Evolutionary conservation across 1,284 basidiomycete species (phyloP).

Genomic region (Ceratobasidium sp.): DNA sequence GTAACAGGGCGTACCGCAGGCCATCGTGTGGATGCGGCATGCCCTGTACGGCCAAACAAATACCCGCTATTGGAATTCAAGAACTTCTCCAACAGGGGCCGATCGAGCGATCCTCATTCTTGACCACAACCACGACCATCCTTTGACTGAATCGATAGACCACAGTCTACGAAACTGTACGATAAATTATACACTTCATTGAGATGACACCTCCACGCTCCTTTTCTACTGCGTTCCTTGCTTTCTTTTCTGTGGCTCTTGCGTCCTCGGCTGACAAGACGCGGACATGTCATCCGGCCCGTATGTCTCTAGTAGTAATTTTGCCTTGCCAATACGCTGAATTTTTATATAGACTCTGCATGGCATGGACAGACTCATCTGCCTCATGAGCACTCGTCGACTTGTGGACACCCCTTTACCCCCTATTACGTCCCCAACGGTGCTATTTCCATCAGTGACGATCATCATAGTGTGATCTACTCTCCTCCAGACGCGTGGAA

Average conservation of each 20-base stretch:
- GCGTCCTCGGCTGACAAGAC: not conserved
- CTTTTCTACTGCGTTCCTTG: not conserved
- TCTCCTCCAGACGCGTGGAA: conserved; percentile 60
- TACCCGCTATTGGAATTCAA: not conserved
- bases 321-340: not conserved
- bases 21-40: too few relatives aligned
- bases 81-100: conserved; percentile 30
- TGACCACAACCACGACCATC: conserved; percentile 9
- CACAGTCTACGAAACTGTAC: not conserved
- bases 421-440: conserved; percentile 78
- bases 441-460: conserved; percentile 70
- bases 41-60: not conserved
- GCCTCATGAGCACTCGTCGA: not conserved
- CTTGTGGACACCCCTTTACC: conserved; percentile 53
- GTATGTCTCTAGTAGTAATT: not conserved
- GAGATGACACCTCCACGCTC: not conserved
- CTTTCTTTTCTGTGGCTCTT: not conserved
- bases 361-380: conserved; percentile 28
- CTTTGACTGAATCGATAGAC: not conserved
- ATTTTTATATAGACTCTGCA: conserved; percentile 4
- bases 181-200: not conserved
- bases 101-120: not conserved
- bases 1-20: too few relatives aligned
- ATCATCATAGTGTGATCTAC: conserved; percentile 67
- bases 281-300: not conserved